A percentile compares a stretch with the other conserved stretches of the same genome.
Evolutionary conservation across 2,329 filamentous ascomycete genomes (phyloP).

Genomic region (Aspergillus sp.): DNA sequence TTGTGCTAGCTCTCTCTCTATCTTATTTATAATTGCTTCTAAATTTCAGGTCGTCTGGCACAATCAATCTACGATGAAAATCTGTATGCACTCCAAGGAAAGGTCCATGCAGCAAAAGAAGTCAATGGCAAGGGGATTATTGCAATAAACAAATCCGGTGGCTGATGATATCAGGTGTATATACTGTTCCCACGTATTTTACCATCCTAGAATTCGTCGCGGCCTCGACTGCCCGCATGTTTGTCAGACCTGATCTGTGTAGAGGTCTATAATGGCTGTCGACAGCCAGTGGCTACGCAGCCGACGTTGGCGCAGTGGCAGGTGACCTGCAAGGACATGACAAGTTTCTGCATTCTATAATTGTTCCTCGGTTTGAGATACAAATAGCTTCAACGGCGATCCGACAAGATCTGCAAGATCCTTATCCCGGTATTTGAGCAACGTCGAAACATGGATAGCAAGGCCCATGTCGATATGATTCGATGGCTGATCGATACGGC

Average conservation of each 20-base stretch:
- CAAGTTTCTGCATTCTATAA: background rate
- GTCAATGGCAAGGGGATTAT: background rate
- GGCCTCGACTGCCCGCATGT: background rate
- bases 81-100: background rate
- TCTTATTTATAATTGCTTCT: no score
- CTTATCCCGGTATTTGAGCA: background rate
- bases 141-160: background rate
- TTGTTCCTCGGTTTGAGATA: background rate
- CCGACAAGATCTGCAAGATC: background rate
- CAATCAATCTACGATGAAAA: background rate
- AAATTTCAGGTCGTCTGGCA: background rate
- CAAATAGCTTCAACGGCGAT: slow-evolving; percentile 2
- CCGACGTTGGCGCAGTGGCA: background rate
- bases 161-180: background rate
- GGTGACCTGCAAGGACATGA: background rate
- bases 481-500: slow-evolving; percentile 17
- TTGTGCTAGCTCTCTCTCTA: background rate
- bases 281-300: background rate
- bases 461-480: background rate
- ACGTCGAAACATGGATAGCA: background rate
- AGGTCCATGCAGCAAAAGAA: background rate
- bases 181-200: background rate
- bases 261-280: background rate
- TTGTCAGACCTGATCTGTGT: background rate
- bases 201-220: background rate